Conservation (phyloP, 2,329 filamentous ascomycete genomes). For the Pseudogymnoascus destructans region DNA sequence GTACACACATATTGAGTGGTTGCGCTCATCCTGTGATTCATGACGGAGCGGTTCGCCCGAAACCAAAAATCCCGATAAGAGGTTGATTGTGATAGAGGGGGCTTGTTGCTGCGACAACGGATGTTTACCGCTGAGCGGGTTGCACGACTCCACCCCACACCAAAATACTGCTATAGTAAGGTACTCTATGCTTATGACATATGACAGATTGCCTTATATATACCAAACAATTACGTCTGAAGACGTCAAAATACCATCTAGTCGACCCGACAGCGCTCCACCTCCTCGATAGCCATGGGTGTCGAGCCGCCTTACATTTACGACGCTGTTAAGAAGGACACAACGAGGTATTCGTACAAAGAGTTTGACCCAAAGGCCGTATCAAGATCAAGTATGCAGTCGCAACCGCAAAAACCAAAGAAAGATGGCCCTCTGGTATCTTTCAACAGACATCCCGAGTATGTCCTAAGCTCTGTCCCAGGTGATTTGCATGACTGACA, state of each 20-base stretch:
- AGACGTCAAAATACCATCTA: neutral
- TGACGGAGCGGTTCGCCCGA: neutral
- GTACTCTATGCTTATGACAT: neutral
- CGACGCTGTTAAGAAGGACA: slow-evolving; percentile 35
- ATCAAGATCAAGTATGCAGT: slow-evolving; percentile 64
- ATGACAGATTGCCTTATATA: neutral
- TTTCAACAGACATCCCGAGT: slow-evolving; percentile 83
- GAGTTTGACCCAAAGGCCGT: slow-evolving; percentile 80
- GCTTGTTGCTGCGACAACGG: slow-evolving; percentile 3
- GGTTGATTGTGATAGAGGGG: slow-evolving; percentile 5
- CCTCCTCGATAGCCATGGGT: slow-evolving; percentile 31
- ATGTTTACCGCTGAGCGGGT: neutral
- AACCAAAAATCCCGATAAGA: slow-evolving; percentile 4
- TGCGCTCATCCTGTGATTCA: slow-evolving; percentile 19
- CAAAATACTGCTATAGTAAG: neutral
- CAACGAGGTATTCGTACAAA: slow-evolving; percentile 37
- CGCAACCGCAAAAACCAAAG: slow-evolving; percentile 48
- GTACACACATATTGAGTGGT: slow-evolving; percentile 21
- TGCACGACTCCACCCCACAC: slow-evolving; percentile 6
- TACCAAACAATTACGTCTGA: neutral
- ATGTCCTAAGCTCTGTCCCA: slow-evolving; percentile 26
- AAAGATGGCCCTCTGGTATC: slow-evolving; percentile 63
- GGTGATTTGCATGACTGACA: neutral
- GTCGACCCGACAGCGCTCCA: neutral
- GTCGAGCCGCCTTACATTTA: slow-evolving; percentile 62